Percentiles rank a stretch among this genome's conserved stretches.
Conservation (phyloP, 495 filamentous ascomycete species). For the Neurospora pannonica region DNA sequence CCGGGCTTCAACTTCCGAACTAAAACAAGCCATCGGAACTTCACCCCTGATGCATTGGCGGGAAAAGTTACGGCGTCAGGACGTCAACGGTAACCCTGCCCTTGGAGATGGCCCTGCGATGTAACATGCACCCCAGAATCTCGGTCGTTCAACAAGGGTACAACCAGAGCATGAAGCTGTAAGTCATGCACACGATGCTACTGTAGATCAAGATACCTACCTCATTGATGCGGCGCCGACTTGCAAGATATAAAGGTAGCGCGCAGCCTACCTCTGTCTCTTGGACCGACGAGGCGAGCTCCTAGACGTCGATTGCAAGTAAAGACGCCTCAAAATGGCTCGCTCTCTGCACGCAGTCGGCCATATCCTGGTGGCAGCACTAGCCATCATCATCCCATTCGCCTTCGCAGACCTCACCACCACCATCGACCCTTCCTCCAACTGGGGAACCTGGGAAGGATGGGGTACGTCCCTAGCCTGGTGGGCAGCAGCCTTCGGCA, state of each 20-base stretch:
- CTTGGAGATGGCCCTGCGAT: neutral
- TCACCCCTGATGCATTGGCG: neutral
- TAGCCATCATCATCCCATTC: neutral
- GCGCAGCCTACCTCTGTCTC: neutral
- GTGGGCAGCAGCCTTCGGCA: conserved; percentile 30
- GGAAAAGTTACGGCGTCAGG: neutral
- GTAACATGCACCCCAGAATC: neutral
- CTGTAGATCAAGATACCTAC: neutral
- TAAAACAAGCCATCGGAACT: neutral
- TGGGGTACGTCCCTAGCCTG: conserved; percentile 33
- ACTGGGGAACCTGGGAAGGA: conserved; percentile 31
- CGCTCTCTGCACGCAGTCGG: neutral
- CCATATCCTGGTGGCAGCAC: neutral
- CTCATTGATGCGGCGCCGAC: neutral
- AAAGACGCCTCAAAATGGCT: neutral
- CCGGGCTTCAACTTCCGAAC: neutral
- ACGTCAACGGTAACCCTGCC: neutral
- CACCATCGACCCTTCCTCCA: conserved; percentile 20
- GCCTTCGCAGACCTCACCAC: conserved; percentile 20
- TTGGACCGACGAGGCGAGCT: neutral
- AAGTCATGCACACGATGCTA: neutral
- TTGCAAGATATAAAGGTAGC: neutral
- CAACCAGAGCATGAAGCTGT: neutral
- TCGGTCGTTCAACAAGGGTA: neutral
- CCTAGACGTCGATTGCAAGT: neutral